Evolutionary conservation across 2,329 filamentous ascomycete genomes (phyloP).

Genomic region (Thielaviopsis cerberus): DNA sequence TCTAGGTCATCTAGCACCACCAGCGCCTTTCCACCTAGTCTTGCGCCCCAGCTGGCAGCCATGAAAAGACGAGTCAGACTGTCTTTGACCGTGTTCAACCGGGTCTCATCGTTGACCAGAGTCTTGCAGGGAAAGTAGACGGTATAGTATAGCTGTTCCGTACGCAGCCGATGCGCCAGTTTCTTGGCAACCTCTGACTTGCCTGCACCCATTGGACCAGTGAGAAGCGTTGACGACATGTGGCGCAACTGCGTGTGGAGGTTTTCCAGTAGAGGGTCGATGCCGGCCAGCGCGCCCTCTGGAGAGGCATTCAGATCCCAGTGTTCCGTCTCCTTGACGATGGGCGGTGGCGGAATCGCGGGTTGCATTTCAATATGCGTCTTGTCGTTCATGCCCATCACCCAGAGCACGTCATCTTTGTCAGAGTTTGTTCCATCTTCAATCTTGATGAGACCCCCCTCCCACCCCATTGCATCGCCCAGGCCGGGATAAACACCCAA

Average conservation of each 20-base stretch:
- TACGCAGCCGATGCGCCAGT: conserved; percentile 53
- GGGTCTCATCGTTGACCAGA: conserved; percentile 75
- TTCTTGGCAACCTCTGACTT: conserved; percentile 69
- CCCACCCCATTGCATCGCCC: conserved; percentile 45
- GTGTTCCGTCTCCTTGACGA: conserved; percentile 25
- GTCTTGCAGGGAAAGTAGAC: conserved; percentile 76
- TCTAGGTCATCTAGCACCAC: conserved; percentile 88
- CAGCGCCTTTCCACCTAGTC: conserved; percentile 63
- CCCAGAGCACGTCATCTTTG: conserved; percentile 44
- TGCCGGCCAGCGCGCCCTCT: conserved; percentile 56
- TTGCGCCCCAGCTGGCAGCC: conserved; percentile 75
- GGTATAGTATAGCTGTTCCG: conserved; percentile 59
- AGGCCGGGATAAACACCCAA: conserved; percentile 39
- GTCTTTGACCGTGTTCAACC: conserved; percentile 80
- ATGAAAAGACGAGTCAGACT: conserved; percentile 70
- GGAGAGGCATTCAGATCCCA: conserved; percentile 37
- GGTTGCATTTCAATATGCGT: conserved; percentile 57
- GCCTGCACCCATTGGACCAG: conserved; percentile 73
- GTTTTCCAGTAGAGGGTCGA: conserved; percentile 57
- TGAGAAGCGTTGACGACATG: conserved; percentile 74
- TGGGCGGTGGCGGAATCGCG: conserved; percentile 48
- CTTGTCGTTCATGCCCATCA: conserved; percentile 58
- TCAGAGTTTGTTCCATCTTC: conserved; percentile 29
- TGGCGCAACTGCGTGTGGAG: conserved; percentile 61
- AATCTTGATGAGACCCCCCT: conserved; percentile 69